phyloP scores from a whole-genome alignment of 2,329 filamentous ascomycete species.

The Fusarium incarnatum region DNA sequence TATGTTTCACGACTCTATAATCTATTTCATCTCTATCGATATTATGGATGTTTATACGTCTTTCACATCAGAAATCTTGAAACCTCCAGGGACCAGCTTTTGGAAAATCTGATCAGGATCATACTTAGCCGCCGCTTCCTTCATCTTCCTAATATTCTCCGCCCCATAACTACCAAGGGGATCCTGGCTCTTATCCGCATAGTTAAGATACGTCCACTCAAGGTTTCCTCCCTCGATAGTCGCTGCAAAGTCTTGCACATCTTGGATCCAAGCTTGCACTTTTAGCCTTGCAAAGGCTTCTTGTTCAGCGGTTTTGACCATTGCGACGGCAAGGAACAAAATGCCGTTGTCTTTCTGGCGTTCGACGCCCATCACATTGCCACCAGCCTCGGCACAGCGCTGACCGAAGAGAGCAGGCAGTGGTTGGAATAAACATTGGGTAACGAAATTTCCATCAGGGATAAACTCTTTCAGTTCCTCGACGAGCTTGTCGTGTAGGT shows the following conservation, averaged over 20 bases:
- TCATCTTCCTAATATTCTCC: conserved; percentile 39
- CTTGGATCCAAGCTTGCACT: conserved; percentile 17
- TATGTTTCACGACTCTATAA: background rate
- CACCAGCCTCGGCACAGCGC: conserved; percentile 24
- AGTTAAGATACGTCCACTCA: conserved; percentile 40
- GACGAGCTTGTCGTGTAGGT: conserved; percentile 24
- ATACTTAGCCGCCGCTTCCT: conserved; percentile 33
- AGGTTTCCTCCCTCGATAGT: conserved; percentile 32
- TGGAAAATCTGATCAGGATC: conserved; percentile 48
- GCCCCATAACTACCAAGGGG: conserved; percentile 38
- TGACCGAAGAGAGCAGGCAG: conserved; percentile 21
- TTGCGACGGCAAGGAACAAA: conserved; percentile 18
- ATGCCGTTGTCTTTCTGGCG: conserved; percentile 26
- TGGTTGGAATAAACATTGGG: conserved; percentile 31
- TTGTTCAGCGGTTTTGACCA: conserved; percentile 22
- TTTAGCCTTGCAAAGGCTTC: conserved; percentile 20
- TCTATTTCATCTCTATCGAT: background rate
- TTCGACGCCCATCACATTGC: conserved; percentile 31
- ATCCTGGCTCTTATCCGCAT: conserved; percentile 37
- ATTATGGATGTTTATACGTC: background rate
- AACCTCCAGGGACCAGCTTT: conserved; percentile 33
- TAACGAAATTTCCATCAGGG: conserved; percentile 26
- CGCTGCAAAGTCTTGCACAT: conserved; percentile 13
- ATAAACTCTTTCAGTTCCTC: conserved; percentile 27
- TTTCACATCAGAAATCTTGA: conserved; percentile 40